Conservation (phyloP, 225 moss, liverwort and hornwort genomes). For the Takakia lepidozioides region DNA sequence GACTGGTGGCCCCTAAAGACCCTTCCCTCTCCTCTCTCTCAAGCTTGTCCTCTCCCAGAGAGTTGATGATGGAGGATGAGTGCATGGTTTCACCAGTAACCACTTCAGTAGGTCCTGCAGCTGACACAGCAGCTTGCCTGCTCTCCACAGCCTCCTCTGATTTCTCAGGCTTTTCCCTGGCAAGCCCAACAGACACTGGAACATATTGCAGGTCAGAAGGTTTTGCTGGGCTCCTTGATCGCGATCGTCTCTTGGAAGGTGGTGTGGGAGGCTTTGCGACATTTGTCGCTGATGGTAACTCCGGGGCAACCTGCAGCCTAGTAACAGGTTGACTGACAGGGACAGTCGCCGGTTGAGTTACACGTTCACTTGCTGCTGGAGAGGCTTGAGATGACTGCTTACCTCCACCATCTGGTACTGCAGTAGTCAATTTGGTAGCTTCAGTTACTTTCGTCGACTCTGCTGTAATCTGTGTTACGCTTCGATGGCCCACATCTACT, state of each 20-base stretch:
- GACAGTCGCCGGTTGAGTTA: too few species aligned
- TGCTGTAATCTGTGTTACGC: constrained; percentile 4
- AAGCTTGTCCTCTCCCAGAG: constrained; percentile 31
- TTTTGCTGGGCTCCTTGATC: constrained; percentile 61
- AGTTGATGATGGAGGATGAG: constrained; percentile 21
- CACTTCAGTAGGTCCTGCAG: too few species aligned
- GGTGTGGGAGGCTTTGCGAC: constrained; percentile 37
- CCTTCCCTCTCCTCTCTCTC: constrained; percentile 72
- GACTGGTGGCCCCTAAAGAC: constrained; percentile 26
- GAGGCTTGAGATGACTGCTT: too few species aligned
- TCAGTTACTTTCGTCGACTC: too few species aligned
- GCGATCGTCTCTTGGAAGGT: constrained; percentile 66
- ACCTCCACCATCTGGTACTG: too few species aligned
- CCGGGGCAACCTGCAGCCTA: too few species aligned
- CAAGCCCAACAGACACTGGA: too few species aligned
- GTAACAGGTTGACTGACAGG: constrained; percentile 7
- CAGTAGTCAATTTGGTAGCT: constrained; percentile 25
- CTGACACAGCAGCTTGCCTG: too few species aligned
- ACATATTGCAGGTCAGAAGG: constrained; percentile 48
- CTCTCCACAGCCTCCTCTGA: constrained; percentile 23
- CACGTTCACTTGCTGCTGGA: too few species aligned
- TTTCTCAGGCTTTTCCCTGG: constrained; percentile 17
- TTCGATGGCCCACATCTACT: constrained; percentile 33
- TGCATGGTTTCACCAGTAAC: too few species aligned
- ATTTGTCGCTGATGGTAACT: constrained; percentile 17